Evolutionary conservation across 345 rosid species (phyloP).

Genomic region (Streptanthus diversifolius): DNA sequence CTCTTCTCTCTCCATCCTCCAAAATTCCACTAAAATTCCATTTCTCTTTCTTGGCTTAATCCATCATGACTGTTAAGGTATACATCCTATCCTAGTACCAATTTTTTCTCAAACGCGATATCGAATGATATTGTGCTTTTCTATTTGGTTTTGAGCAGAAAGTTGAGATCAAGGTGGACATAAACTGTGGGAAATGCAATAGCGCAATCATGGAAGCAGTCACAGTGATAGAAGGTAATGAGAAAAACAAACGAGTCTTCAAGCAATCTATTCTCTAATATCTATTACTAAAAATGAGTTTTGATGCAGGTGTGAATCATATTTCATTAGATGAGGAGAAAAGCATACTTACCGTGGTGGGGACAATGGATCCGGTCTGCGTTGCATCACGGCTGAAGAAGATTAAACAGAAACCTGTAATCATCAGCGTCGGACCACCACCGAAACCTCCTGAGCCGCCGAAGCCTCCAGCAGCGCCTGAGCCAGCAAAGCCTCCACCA

Average conservation of each 20-base stretch:
- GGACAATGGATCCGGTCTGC: constrained; percentile 38
- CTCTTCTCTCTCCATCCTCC: constrained; percentile 14
- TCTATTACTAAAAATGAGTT: not conserved
- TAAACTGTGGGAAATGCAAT: constrained; percentile 34
- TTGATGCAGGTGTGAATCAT: constrained; percentile 31
- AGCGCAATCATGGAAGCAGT: constrained; percentile 32
- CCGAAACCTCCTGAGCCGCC: constrained; percentile 28
- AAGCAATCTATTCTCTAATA: not conserved
- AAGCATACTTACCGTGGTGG: constrained; percentile 32
- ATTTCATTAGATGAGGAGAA: constrained; percentile 24
- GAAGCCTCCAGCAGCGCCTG: not conserved
- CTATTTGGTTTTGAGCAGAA: constrained; percentile 10
- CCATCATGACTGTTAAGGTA: constrained; percentile 35
- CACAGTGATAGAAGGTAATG: constrained; percentile 31
- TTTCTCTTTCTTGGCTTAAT: not conserved
- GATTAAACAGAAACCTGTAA: constrained; percentile 38
- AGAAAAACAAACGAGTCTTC: not conserved
- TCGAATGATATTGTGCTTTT: not conserved
- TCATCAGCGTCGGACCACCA: constrained; percentile 35
- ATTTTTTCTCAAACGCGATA: not conserved
- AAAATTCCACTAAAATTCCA: not conserved
- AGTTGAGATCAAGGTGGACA: constrained; percentile 27
- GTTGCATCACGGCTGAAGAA: constrained; percentile 23
- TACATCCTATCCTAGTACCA: constrained; percentile 1
- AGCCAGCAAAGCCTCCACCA: not conserved